A percentile compares a stretch with the other conserved stretches of the same genome.
These are phyloP conservation scores for Quercus suber DNA, from an alignment of 306 rosid genomes.

Conservation along the genomic window DNA sequence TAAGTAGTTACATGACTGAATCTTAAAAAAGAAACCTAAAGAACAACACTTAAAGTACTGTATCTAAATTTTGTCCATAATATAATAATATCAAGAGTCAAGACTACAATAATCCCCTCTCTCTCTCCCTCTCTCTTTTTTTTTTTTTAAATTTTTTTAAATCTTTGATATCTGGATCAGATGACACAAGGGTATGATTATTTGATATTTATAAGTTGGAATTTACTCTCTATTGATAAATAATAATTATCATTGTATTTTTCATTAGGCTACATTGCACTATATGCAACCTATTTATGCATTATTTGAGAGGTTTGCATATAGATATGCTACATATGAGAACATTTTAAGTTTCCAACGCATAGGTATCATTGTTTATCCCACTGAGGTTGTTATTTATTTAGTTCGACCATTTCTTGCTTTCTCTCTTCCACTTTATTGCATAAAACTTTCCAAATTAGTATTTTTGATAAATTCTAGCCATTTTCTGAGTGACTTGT, in stretches of 20 bases:
- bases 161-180: constrained; percentile 86
- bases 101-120: too few relatives aligned
- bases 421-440: background rate
- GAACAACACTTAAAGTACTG: too few relatives aligned
- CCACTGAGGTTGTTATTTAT: background rate
- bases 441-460: background rate
- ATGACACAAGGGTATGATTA: constrained; percentile 73
- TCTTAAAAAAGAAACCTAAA: too few relatives aligned
- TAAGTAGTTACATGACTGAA: too few relatives aligned
- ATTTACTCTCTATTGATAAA: constrained; percentile 2
- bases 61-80: too few relatives aligned
- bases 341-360: background rate
- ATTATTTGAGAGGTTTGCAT: background rate
- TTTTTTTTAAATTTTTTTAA: too few relatives aligned
- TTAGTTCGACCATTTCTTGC: background rate
- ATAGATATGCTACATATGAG: background rate
- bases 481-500: background rate
- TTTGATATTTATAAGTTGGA: background rate
- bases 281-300: background rate
- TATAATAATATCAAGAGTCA: too few relatives aligned
- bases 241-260: background rate
- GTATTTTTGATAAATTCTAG: background rate
- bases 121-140: too few relatives aligned
- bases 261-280: background rate
- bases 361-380: background rate